Base-by-base conservation (phyloP, 257 asterid species). In the Nicotiana noctiflora region DNA sequence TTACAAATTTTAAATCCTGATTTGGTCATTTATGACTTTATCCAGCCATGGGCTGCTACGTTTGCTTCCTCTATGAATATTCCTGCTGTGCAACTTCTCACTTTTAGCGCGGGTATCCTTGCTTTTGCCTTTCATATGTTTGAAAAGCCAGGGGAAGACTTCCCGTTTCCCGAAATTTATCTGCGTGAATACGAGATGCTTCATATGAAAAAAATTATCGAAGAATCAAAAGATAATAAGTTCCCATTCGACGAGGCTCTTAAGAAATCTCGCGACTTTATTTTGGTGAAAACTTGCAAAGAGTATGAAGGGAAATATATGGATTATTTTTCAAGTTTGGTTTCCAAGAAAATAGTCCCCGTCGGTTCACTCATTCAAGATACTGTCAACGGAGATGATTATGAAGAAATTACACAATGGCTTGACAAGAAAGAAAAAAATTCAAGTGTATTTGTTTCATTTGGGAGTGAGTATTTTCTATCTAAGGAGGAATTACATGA, bases 391-490 rank as follows among this genome's bases (percentile, higher is more conserved):
- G 80, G 79, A 0, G 12, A 63, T 2, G 85, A 76, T 15, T 23
- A 68, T 10, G 66, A 46, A 0, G 81, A 77, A 14, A 62, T 87
- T 0, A 63, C 7, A 19, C 64, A 87, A 11, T 89, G 91, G 90
- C 82, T 89, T 0, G 81, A 88, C 27, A 70, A 81, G 8, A 90
- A 90, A 76, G 74, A 66, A 0, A 37, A 83, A 56, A 40, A 65
- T 1, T 89, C 91, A 2, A 82, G 86, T 6, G 66, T 90, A 3
- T 85, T 86, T 63, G 89, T 88, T 27, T 88, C 89, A 0, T 87
- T 90, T 83, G 90, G 92, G 76, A 90, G 89, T 78, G 93, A 88
- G 52, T 85, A 66, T 68, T 90, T 90, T 57, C 80, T 90, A 14
- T 37, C 82, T 1, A 81, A 80, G 8, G 88, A 88, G 2, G 93